A percentile compares a stretch with the other conserved stretches of the same genome.
Evolutionary conservation across 1,139 yeast genomes (phyloP).

Genomic region (Debaryomyces coudertii): DNA sequence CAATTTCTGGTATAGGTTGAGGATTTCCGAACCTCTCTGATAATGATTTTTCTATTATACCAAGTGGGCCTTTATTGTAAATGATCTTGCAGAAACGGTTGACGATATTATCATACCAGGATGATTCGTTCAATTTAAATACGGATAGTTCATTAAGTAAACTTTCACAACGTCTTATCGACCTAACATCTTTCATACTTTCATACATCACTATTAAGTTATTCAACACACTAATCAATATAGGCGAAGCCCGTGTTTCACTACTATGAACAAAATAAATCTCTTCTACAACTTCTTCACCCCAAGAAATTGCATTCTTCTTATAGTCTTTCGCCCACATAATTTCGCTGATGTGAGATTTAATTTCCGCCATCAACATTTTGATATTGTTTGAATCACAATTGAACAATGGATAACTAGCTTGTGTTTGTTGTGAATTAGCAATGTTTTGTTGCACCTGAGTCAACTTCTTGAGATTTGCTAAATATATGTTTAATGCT

Average conservation of each 20-base stretch:
- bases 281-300: constrained; percentile 54
- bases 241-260: constrained; percentile 32
- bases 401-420: constrained; percentile 41
- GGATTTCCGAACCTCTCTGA: constrained; percentile 45
- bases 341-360: constrained; percentile 66
- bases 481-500: constrained; percentile 42
- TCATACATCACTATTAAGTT: constrained; percentile 40
- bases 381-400: constrained; percentile 35
- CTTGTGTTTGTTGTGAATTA: constrained; percentile 27
- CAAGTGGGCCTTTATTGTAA: constrained; percentile 47
- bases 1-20: constrained; percentile 37
- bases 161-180: constrained; percentile 33
- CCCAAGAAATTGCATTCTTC: constrained; percentile 63
- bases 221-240: constrained; percentile 34
- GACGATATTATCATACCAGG: constrained; percentile 42
- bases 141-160: constrained; percentile 25
- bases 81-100: constrained; percentile 43
- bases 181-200: constrained; percentile 26
- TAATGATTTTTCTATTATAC: constrained; percentile 45
- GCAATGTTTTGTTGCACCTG: constrained; percentile 24
- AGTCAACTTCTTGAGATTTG: constrained; percentile 36
- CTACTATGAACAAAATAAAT: constrained; percentile 36
- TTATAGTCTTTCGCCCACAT: constrained; percentile 61
- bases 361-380: constrained; percentile 40
- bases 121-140: constrained; percentile 24